Base-by-base conservation (phyloP, 108 stramenopile species). In the Skeletonema tropicum region DNA sequence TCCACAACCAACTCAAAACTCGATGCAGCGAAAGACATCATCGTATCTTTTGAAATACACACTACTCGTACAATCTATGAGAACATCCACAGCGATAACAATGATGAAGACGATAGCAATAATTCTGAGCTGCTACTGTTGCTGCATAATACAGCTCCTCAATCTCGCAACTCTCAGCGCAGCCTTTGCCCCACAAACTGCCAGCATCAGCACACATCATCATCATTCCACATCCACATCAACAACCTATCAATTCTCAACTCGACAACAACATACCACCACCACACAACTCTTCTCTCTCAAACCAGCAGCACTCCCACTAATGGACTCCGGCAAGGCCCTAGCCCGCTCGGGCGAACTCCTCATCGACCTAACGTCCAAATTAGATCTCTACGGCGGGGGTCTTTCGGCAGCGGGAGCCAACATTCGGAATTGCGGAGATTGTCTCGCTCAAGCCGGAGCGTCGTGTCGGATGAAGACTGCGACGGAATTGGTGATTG, bases 301-400 rank as follows among this genome's bases (percentile, higher is more conserved):
- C 23, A 92, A 92, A 60, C 91, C 91, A 11, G 91, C 91, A 6
- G 89, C 89, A 21, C 19, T 84, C 2, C 89, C 89, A 3, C 41
- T 92, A 23, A 86, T 92, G 88, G 92, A 92, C 60, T 84, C 85
- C 6, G 92, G 92, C 10, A 93, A 93, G 58, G 92, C 92, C 3
- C 62, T 93, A 48, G 92, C 92, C 17, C 80, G 90, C 48, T 83
- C 82, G 32, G 92, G 90, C 36, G 92, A 93, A 87, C 70, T 93
- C 5, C 64, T 93, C 38, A 88, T 93, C 48, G 90, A 91, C 19
- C 61, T 83, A 6, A 93, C 92, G 1, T 64, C 74, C 35, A 17
- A 57, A 14, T 36, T 89, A 39, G 76, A 88, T 17, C 59, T 89
- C 0, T 93, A 93, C 77, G 92, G 92, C 30, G 90, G 90, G 10